Base-by-base conservation (phyloP, 2,329 filamentous ascomycete genomes). In the Cercospora brassicicola region DNA sequence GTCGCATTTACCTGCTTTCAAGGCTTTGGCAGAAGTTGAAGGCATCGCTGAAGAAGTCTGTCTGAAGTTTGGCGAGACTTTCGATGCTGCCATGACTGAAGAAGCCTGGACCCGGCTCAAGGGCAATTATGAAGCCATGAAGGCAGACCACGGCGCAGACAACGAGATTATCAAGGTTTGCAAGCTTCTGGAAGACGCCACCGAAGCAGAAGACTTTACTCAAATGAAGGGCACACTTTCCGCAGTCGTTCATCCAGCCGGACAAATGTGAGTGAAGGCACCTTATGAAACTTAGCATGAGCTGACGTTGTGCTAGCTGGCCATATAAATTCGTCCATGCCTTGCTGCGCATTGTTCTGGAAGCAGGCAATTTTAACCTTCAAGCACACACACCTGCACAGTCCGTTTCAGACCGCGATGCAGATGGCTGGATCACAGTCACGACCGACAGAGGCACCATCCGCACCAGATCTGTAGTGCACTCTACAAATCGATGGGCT, bases 11-110 rank as follows among this genome's bases (percentile, higher is more conserved):
- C 11, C 59, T 11, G 72, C 71, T 13, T 74, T 74, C 51, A 65
- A 69, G 53, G 66, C 67, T 18, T 62, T 74, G 18, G 65, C 70
- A 20, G 61, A 70, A 2, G 55, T 62, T 20, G 72, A 74, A 45
- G 71, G 73, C 13, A 70, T 78, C 26, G 66, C 74, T 0, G 75
- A 78, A 10, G 75, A 77, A 57, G 73, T 76, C 0, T 75, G 72
- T 53, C 69, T 78, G 36, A 72, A 73, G 18, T 73, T 77, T 7
- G 75, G 76, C 20, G 73, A 77, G 67, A 78, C 77, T 2, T 78
- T 78, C 57, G 77, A 78, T 65, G 77, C 75, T 13, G 76, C 75
- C 1, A 78, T 78, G 76, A 75, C 77, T 1, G 72, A 75, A 4
- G 74, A 76, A 60, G 76, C 76, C 18, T 78, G 74, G 77, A 55